Conservation (phyloP, 805 yeast genomes). For the Monosporozyma unispora region DNA sequence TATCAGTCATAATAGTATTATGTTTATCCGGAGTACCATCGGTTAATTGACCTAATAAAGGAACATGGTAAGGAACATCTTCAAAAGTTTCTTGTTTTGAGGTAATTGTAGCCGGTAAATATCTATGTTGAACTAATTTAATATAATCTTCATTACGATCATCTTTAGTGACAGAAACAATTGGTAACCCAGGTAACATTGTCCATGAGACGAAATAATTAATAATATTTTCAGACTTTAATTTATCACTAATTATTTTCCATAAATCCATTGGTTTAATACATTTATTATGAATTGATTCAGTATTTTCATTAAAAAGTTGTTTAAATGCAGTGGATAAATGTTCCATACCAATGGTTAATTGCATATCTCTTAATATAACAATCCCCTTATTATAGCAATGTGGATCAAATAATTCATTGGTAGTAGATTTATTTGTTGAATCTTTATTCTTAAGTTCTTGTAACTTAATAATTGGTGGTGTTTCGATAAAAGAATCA, state of each 20-base stretch:
- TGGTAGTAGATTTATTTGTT: constrained; percentile 10
- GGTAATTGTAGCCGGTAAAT: constrained; percentile 11
- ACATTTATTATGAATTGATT: constrained; percentile 11
- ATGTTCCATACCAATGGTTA: constrained; percentile 16
- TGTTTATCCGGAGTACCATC: constrained; percentile 13
- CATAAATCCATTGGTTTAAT: constrained; percentile 29
- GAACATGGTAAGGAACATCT: constrained; percentile 55
- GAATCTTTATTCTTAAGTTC: neutral
- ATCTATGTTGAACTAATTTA: constrained; percentile 35
- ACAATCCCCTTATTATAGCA: constrained; percentile 28
- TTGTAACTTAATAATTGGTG: constrained; percentile 13
- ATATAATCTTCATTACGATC: constrained; percentile 23
- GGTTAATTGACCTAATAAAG: constrained; percentile 33
- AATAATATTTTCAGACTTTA: constrained; percentile 21
- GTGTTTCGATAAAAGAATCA: constrained; percentile 2
- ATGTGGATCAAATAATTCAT: constrained; percentile 26
- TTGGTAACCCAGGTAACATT: constrained; percentile 51
- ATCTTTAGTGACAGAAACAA: constrained; percentile 27
- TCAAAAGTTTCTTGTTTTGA: constrained; percentile 32
- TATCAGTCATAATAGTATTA: constrained; percentile 24
- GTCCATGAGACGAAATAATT: constrained; percentile 44
- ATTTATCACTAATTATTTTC: constrained; percentile 13
- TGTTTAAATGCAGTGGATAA: constrained; percentile 15
- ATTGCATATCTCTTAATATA: constrained; percentile 23
- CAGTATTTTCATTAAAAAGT: constrained; percentile 9